These are phyloP conservation scores for Komagataella populi DNA, from an alignment of 805 yeast genomes.

Conservation along the genomic window DNA sequence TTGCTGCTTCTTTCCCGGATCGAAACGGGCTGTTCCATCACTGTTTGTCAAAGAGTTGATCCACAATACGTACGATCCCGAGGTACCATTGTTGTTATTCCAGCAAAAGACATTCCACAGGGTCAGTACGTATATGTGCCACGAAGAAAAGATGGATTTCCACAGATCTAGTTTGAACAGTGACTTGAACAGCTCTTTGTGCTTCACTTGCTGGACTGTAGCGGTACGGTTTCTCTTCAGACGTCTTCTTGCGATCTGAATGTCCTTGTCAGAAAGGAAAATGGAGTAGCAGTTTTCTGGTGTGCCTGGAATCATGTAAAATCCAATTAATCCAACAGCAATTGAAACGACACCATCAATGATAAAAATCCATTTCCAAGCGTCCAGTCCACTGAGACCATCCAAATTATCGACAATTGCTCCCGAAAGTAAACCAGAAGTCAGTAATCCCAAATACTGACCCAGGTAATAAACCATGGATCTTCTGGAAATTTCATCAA, in stretches of 20 bases:
- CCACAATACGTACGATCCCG: conserved; percentile 29
- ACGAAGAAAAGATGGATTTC: conserved; percentile 21
- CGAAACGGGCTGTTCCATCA: conserved; percentile 10
- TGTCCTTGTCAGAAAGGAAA: conserved; percentile 39
- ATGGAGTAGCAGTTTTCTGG: conserved; percentile 40
- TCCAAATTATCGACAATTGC: conserved; percentile 17
- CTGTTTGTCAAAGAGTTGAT: conserved; percentile 6
- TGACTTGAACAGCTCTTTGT: conserved; percentile 7
- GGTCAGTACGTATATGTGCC: conserved; percentile 25
- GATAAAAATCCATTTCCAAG: conserved; percentile 45
- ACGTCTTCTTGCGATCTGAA: conserved; percentile 31
- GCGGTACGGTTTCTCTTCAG: conserved; percentile 17
- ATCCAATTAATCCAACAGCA: conserved; percentile 16
- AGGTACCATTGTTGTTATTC: conserved; percentile 25
- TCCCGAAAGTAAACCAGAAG: conserved; percentile 40
- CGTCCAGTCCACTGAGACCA: conserved; percentile 18
- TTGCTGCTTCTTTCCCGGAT: conserved; percentile 20
- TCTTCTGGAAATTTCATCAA: conserved; percentile 45
- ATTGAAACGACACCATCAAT: conserved; percentile 34
- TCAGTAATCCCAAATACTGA: conserved; percentile 44
- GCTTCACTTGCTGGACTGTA: not conserved
- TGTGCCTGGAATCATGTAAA: conserved; percentile 44
- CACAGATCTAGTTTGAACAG: conserved; percentile 18
- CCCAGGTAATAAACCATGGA: conserved; percentile 53
- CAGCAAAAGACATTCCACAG: conserved; percentile 25